phyloP scores from a whole-genome alignment of 164 flowering plant genomes.

The Hamamelis virginiana region DNA sequence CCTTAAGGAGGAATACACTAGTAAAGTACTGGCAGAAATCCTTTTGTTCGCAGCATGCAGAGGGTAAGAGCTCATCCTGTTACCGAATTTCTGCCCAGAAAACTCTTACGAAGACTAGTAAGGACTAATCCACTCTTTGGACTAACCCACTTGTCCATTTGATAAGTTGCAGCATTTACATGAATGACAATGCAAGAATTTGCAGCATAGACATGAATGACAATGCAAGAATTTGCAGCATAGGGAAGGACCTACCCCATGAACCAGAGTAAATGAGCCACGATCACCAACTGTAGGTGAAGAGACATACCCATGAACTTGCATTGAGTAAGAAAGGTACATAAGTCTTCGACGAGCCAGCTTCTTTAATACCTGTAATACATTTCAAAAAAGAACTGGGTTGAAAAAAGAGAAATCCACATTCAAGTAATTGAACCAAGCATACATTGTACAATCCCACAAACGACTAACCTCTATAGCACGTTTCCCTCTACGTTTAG shows the following conservation, averaged over 20 bases:
- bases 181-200: not conserved
- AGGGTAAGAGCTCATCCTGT: not conserved
- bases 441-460: not conserved
- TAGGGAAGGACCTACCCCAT: slow-evolving; percentile 62
- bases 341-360: slow-evolving; percentile 68
- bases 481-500: slow-evolving; percentile 89
- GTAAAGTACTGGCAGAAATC: not conserved
- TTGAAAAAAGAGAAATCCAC: not conserved
- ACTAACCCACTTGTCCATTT: not conserved
- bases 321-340: slow-evolving; percentile 96
- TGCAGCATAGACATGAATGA: not conserved
- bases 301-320: slow-evolving; percentile 87
- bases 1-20: too few species aligned
- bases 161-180: not conserved
- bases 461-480: slow-evolving; percentile 70
- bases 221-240: not conserved
- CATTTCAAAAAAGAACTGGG: slow-evolving; percentile 4
- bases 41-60: not conserved
- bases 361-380: slow-evolving; percentile 75
- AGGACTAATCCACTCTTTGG: too few species aligned
- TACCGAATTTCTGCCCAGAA: not conserved
- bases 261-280: slow-evolving; percentile 75
- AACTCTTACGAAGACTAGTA: not conserved
- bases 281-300: slow-evolving; percentile 36
- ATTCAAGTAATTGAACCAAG: not conserved